Evolutionary conservation across 352 stramenopile species (phyloP), one percentile per base, ranked within the genome.

Genomic region (Phytophthora sojae): DNA sequence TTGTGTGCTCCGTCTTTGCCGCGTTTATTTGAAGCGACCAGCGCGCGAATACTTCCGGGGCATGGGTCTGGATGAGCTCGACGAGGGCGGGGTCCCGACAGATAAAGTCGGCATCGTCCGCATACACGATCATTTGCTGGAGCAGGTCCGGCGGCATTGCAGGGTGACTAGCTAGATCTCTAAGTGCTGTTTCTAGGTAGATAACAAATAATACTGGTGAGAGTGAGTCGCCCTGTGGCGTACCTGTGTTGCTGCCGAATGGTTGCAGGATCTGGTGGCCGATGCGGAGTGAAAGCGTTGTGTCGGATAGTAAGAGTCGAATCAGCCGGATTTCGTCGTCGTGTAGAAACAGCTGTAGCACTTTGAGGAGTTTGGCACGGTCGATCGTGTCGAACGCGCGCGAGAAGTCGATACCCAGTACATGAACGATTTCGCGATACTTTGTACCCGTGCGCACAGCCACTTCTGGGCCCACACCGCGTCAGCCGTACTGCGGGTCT

Each of bases 21-120:
- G 14, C 12, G 32, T 69, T 64, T 47, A 64, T 70, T 14, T 54
- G 2, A 1, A 60, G 45, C 0, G 63, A 60, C 47, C 55, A 70
- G 2, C 47, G 15, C 1, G 45, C 55, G 1, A 70, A n/a, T 14
- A 64, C 14, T 7, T 0, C 44, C 2, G 53, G 55, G 4, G 63
- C 45, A 35, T 57, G 4, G 0, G n/a, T 5, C 1, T 45, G 52
- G 2, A 68, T 60, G 0, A 37, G 8, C 0, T 54, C 7, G 14
- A 30, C 37, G 8, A 51, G 21, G 8, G 8, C 9, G 0, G 26
- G 37, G 1, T 49, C 14, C 11, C 14, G 15, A 37, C 57, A 71
- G 17, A 71, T 57, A 17, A 57, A 66, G 12, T 66, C 64, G 2
- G 56, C 64, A 14, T 71, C 64, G 39, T 66, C 64, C 1, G 64